Conservation (phyloP, 495 filamentous ascomycete species). For the Friedmanniomyces simplex region DNA sequence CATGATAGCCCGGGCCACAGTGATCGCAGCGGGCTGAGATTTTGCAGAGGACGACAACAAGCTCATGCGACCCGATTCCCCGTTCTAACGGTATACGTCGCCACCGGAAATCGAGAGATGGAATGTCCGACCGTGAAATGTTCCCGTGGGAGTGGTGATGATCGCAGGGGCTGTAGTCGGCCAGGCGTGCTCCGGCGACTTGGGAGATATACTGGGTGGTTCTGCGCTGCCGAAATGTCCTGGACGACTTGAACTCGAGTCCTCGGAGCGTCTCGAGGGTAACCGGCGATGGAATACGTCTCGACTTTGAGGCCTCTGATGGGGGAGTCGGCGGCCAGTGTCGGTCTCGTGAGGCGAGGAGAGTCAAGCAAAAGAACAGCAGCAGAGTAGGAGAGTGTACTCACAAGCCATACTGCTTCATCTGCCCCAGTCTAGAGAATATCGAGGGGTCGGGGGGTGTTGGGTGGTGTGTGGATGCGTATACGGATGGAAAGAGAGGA, state of each 20-base stretch:
- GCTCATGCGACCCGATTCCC: slow-evolving; percentile 26
- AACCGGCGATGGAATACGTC: slow-evolving; percentile 10
- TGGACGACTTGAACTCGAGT: neutral
- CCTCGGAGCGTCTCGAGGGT: neutral
- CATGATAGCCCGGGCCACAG: slow-evolving; percentile 18
- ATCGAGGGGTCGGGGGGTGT: neutral
- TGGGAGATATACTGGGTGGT: neutral
- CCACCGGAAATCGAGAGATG: neutral
- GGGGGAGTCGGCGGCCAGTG: neutral
- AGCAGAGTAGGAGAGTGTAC: slow-evolving; percentile 11
- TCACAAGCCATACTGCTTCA: slow-evolving; percentile 30
- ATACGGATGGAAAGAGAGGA: too few relatives aligned
- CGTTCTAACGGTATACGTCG: slow-evolving; percentile 4
- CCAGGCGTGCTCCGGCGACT: slow-evolving; percentile 4
- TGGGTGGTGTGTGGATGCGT: slow-evolving; percentile 1
- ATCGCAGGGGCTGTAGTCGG: neutral
- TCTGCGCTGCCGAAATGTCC: neutral
- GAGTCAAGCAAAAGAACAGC: neutral
- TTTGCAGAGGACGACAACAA: neutral
- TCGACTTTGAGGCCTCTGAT: slow-evolving; percentile 8
- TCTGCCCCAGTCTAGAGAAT: slow-evolving; percentile 19
- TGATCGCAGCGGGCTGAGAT: slow-evolving; percentile 16
- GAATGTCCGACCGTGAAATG: slow-evolving; percentile 12
- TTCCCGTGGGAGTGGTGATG: slow-evolving; percentile 5
- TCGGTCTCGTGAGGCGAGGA: neutral